phyloP scores from a whole-genome alignment of 2,329 filamentous ascomycete species.

The Pseudopithomyces maydicus region DNA sequence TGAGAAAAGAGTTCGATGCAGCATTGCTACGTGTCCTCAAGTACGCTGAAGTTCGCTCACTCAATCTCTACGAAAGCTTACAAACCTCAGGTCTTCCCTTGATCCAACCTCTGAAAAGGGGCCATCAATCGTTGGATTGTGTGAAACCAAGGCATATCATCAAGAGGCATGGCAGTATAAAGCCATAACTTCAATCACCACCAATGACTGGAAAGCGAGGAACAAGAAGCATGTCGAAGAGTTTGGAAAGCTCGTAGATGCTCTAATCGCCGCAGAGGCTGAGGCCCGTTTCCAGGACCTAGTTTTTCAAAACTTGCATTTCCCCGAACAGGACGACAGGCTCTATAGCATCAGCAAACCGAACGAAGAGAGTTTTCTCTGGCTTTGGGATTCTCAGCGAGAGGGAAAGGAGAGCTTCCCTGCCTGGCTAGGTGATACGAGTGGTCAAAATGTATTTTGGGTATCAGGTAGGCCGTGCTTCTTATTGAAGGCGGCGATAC shows the following conservation, averaged over 20 bases:
- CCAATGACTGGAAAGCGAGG: constrained; percentile 31
- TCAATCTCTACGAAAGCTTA: not conserved
- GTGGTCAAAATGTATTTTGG: constrained; percentile 36
- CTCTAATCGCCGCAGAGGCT: constrained; percentile 22
- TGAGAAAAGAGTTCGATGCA: constrained; percentile 32
- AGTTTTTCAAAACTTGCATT: constrained; percentile 28
- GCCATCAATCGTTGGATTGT: constrained; percentile 25
- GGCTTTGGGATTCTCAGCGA: constrained; percentile 26
- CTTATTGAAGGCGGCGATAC: not conserved
- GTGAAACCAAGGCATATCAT: constrained; percentile 20
- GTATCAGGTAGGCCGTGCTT: constrained; percentile 23
- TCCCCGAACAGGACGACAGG: constrained; percentile 30
- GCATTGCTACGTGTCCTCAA: constrained; percentile 31
- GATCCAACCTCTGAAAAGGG: constrained; percentile 37
- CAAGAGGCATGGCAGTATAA: constrained; percentile 36
- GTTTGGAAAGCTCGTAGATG: constrained; percentile 31
- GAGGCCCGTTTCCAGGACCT: constrained; percentile 28
- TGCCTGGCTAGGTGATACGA: constrained; percentile 32
- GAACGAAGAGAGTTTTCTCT: constrained; percentile 27
- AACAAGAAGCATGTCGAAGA: constrained; percentile 37
- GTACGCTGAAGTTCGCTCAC: constrained; percentile 8
- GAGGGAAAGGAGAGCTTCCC: constrained; percentile 24
- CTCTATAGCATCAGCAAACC: constrained; percentile 26
- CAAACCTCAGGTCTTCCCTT: constrained; percentile 24
- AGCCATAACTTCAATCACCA: constrained; percentile 29